Evolutionary conservation across 2,329 filamentous ascomycete genomes (phyloP).

Genomic region (Aspergillus costaricaensis): DNA sequence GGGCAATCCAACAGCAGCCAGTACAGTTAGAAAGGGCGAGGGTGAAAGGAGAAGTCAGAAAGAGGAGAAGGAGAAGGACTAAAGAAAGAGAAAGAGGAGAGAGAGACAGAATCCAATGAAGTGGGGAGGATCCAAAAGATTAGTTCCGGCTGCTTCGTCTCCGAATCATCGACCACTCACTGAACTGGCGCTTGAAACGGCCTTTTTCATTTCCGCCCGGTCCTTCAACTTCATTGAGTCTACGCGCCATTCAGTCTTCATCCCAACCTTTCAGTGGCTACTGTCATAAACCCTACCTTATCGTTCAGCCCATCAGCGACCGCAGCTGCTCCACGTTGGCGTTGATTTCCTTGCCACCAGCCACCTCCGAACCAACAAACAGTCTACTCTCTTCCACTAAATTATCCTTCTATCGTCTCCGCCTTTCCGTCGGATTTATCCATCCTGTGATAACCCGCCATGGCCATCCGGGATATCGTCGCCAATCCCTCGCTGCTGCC

Average conservation of each 20-base stretch:
- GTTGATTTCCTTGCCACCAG: conserved; percentile 9
- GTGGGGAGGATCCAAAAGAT: background rate
- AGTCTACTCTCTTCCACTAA: conserved; percentile 7
- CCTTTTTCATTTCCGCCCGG: background rate
- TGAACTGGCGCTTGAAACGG: background rate
- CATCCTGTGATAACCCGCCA: conserved; percentile 30
- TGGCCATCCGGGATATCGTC: conserved; percentile 62
- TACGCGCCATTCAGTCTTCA: background rate
- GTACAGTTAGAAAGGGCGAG: background rate
- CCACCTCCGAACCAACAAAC: conserved; percentile 8
- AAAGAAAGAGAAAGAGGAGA: background rate
- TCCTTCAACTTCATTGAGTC: background rate
- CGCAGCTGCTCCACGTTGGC: conserved; percentile 17
- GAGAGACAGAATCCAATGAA: background rate
- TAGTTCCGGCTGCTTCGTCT: background rate
- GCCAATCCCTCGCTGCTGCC: conserved; percentile 66
- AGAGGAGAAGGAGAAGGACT: background rate
- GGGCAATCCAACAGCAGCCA: background rate
- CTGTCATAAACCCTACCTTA: background rate
- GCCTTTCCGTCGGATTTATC: conserved; percentile 6
- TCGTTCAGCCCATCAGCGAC: conserved; percentile 17
- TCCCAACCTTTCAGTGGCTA: background rate
- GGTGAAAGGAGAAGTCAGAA: no score
- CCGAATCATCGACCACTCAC: background rate
- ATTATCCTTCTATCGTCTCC: conserved; percentile 15